Percentiles rank a stretch among this genome's conserved stretches.
phyloP scores from a whole-genome alignment of 129 eudicot genomes.

The Saposhnikovia divaricata region DNA sequence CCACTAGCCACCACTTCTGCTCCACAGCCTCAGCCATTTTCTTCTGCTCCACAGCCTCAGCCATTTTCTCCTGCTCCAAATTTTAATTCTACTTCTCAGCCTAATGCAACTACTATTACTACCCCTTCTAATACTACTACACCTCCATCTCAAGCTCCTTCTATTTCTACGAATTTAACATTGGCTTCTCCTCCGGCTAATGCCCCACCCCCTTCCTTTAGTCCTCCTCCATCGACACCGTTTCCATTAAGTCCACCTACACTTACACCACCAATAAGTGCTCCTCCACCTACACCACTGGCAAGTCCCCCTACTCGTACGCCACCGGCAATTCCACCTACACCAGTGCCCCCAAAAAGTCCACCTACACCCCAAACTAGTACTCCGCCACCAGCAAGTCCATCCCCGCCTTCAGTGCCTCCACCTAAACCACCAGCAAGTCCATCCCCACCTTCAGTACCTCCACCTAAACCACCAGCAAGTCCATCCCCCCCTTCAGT shows the following conservation, averaged over 20 bases:
- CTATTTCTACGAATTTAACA: neutral
- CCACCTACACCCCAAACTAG: neutral
- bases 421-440: constrained; percentile 14
- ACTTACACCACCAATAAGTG: neutral
- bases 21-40: neutral
- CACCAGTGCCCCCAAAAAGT: neutral
- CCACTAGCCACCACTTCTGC: constrained; percentile 16
- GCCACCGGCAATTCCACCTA: neutral
- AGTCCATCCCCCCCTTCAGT: constrained; percentile 19
- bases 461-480: constrained; percentile 17
- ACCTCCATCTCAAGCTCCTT: constrained; percentile 7
- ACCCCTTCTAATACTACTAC: neutral
- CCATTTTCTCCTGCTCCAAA: neutral
- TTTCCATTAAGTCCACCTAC: neutral
- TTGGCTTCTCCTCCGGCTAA: constrained; percentile 22
- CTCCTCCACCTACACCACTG: neutral
- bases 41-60: neutral
- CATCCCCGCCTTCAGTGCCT: constrained; percentile 20
- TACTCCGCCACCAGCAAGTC: constrained; percentile 18
- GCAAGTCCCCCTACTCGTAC: neutral
- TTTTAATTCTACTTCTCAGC: constrained; percentile 3
- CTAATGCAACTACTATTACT: neutral
- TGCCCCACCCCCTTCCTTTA: neutral
- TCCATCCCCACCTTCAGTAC: constrained; percentile 16
- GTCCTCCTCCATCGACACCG: neutral